These are phyloP conservation scores for Suillus discolor DNA, from an alignment of 768 basidiomycete genomes.

Conservation along the genomic window DNA sequence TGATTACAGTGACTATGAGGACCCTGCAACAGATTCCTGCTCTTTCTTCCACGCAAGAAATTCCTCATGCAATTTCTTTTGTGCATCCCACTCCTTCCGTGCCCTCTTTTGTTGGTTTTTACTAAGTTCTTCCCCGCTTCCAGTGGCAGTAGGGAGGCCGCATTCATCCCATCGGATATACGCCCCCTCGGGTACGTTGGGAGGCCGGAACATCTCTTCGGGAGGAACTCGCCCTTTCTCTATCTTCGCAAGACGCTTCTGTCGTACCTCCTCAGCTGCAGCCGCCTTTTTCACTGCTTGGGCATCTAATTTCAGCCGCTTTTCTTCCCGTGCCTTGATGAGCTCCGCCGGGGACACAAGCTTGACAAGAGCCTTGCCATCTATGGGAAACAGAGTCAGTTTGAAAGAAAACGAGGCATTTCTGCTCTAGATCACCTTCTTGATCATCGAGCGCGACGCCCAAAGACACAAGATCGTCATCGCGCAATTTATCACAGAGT, in stretches of 20 bases:
- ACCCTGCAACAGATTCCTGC: constrained; percentile 8
- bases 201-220: constrained; percentile 81
- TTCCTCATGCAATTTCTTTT: constrained; percentile 81
- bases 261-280: constrained; percentile 60
- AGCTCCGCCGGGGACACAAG: constrained; percentile 82
- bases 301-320: constrained; percentile 70
- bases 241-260: constrained; percentile 74
- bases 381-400: constrained; percentile 39
- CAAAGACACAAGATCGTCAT: constrained; percentile 87
- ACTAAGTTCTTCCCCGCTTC: constrained; percentile 80
- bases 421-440: constrained; percentile 59
- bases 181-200: constrained; percentile 68
- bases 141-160: constrained; percentile 86
- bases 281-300: constrained; percentile 83
- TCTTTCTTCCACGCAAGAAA: constrained; percentile 56
- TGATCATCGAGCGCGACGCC: constrained; percentile 97
- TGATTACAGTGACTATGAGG: background rate
- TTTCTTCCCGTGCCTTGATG: constrained; percentile 86
- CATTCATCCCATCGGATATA: constrained; percentile 84
- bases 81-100: constrained; percentile 69
- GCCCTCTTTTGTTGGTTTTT: constrained; percentile 81
- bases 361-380: constrained; percentile 95
- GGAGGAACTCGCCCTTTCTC: constrained; percentile 83
- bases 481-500: constrained; percentile 88
- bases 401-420: background rate